phyloP scores from a whole-genome alignment of 2,329 filamentous ascomycete genomes.

The Verticillium tricorpus region DNA sequence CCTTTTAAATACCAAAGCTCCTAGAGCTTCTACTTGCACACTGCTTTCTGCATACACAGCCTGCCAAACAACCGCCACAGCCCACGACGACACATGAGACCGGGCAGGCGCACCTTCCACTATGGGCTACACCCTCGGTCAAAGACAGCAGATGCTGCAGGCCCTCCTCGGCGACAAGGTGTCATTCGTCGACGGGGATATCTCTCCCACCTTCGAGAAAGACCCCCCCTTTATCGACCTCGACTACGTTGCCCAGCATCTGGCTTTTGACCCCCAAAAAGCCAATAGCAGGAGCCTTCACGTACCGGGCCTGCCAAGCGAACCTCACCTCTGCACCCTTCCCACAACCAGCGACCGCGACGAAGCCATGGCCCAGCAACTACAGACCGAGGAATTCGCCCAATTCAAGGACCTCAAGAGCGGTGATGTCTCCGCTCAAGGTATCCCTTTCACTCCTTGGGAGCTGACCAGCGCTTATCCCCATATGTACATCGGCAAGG shows the following conservation, averaged over 20 bases:
- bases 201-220: not conserved
- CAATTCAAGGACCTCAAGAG: constrained; percentile 5
- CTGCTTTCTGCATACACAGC: not conserved
- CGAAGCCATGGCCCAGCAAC: not conserved
- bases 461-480: constrained; percentile 53
- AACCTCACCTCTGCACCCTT: not conserved
- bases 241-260: not conserved
- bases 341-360: not conserved
- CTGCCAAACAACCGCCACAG: not conserved
- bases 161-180: not conserved
- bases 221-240: not conserved
- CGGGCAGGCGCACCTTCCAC: not conserved
- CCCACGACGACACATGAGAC: too few species aligned
- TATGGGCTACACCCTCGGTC: not conserved
- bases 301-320: not conserved
- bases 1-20: too few species aligned
- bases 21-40: too few species aligned
- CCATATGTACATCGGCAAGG: constrained; percentile 50
- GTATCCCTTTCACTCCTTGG: constrained; percentile 43
- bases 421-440: constrained; percentile 16
- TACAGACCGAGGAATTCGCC: constrained; percentile 3
- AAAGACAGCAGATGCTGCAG: not conserved
- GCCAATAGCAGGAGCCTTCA: not conserved
- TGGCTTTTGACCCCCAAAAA: not conserved
- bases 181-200: not conserved